A percentile compares a stretch with the other conserved stretches of the same genome.
Conservation (phyloP, 768 basidiomycete genomes). For the Phlebiopsis gigantea region DNA sequence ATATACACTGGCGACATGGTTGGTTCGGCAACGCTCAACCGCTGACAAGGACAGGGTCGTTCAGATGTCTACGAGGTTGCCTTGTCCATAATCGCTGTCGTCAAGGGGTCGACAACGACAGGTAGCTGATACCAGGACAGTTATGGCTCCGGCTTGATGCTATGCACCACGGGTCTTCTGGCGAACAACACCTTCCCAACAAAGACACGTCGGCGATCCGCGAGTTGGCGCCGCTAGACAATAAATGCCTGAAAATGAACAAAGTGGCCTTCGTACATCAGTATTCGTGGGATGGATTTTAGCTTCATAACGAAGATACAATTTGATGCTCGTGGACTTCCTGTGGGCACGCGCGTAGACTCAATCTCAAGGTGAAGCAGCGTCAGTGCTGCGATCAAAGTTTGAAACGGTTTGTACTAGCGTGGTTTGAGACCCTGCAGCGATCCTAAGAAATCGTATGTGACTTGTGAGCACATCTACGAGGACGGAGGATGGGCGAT, state of each 20-base stretch:
- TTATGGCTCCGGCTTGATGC: background rate
- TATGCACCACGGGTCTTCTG: background rate
- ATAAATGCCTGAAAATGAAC: background rate
- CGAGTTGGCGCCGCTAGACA: background rate
- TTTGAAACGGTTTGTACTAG: no score
- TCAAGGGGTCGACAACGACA: background rate
- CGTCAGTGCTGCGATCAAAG: no score
- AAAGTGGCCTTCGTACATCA: no score
- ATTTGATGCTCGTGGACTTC: no score
- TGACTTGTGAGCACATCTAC: no score
- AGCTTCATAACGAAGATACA: no score
- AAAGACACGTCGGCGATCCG: background rate
- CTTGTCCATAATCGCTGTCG: background rate
- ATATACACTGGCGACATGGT: background rate
- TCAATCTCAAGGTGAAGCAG: no score
- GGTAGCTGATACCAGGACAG: background rate
- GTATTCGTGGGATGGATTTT: no score
- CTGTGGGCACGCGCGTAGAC: no score
- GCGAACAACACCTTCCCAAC: background rate
- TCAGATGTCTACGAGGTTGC: background rate
- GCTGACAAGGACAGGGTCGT: background rate
- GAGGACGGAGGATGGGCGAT: no score
- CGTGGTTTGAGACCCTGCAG: no score
- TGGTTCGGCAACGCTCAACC: background rate
- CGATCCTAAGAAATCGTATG: no score